Conservation (phyloP, 352 stramenopile species). For the Globisporangium solare region DNA sequence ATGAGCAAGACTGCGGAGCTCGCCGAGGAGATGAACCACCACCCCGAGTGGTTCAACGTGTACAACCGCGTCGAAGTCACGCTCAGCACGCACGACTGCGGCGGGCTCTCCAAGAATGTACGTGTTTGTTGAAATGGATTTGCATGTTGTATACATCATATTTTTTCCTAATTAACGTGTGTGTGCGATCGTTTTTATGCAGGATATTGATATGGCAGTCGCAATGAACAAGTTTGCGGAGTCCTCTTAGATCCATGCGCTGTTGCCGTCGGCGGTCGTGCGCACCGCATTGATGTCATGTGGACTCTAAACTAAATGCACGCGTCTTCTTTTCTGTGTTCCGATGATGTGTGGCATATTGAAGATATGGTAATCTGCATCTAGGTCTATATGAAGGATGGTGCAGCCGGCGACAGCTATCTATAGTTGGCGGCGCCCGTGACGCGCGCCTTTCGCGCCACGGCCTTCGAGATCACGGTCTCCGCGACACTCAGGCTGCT, state of each 20-base stretch:
- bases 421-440: slow-evolving; percentile 41
- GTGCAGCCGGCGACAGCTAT: slow-evolving; percentile 15
- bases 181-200: neutral
- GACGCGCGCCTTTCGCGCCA: slow-evolving; percentile 51
- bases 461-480: slow-evolving; percentile 72
- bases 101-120: slow-evolving; percentile 90
- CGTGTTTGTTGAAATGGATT: neutral
- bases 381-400: neutral
- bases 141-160: too few relatives aligned
- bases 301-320: neutral
- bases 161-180: neutral
- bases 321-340: neutral
- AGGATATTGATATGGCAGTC: slow-evolving; percentile 67
- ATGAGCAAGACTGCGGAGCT: slow-evolving; percentile 71
- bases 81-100: slow-evolving; percentile 95
- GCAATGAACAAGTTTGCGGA: slow-evolving; percentile 69
- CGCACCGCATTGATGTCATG: neutral
- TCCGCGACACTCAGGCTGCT: slow-evolving; percentile 62
- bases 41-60: slow-evolving; percentile 99
- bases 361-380: neutral
- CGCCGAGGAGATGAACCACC: slow-evolving; percentile 92
- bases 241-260: slow-evolving; percentile 8
- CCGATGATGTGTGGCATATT: neutral
- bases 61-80: slow-evolving; percentile 97
- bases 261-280: neutral